Conservation (phyloP, 495 filamentous ascomycete genomes). For the Aspergillus taichungensis region DNA sequence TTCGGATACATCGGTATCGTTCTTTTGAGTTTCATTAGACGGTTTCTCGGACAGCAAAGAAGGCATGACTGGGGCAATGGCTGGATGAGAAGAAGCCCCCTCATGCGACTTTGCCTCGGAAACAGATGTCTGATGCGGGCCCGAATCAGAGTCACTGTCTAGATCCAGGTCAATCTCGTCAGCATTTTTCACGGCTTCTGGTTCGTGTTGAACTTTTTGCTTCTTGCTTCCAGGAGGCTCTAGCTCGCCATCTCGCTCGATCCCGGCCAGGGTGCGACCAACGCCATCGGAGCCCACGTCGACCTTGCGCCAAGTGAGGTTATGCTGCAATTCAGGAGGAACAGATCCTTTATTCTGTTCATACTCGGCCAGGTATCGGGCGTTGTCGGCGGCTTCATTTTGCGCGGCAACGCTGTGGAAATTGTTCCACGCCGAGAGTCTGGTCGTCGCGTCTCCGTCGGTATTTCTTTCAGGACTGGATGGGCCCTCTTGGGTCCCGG, state of each 20-base stretch:
- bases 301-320: slow-evolving; percentile 21
- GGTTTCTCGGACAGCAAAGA: no score
- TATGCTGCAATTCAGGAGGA: slow-evolving; percentile 7
- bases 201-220: slow-evolving; percentile 13
- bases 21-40: neutral
- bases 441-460: neutral
- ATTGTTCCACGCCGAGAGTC: slow-evolving; percentile 26
- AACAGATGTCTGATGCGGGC: neutral
- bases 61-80: no score
- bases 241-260: slow-evolving; percentile 5
- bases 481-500: no score
- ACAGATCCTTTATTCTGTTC: neutral
- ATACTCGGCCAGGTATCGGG: slow-evolving; percentile 13
- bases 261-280: slow-evolving; percentile 9
- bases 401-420: slow-evolving; percentile 21
- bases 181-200: slow-evolving; percentile 24
- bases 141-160: slow-evolving; percentile 37
- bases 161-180: slow-evolving; percentile 48
- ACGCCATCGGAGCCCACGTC: slow-evolving; percentile 11
- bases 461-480: neutral
- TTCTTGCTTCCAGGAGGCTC: slow-evolving; percentile 13
- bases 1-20: slow-evolving; percentile 35
- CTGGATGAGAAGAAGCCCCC: neutral
- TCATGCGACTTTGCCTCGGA: neutral
- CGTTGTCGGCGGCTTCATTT: slow-evolving; percentile 19